Evolutionary conservation across 1,284 basidiomycete species (phyloP), one percentile per base, ranked within the genome.

Genomic region (Trametes sp.): DNA sequence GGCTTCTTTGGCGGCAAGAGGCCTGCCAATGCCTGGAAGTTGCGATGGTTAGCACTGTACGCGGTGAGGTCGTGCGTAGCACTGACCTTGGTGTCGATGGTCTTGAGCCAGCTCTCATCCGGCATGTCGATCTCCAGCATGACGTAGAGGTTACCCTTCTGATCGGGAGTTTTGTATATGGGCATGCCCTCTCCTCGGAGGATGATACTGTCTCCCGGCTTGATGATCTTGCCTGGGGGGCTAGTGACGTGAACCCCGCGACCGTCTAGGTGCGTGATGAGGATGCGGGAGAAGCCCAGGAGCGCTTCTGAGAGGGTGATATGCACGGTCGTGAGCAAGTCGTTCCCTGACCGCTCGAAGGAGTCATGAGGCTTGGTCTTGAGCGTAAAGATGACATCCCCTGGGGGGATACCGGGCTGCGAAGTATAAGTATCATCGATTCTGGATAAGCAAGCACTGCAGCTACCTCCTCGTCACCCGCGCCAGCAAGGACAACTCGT

Each of bases 241-340:
- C 86, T 90, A 1, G 85, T 79, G 16, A 96, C 85, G 50, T 87
- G 87, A 57, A 98, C 83, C 7, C 95, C 94, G 16, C 94, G 87
- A 2, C 95, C 95, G 74, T 98, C 95, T 28, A 98, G 83, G 75
- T 98, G 95, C 14, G 89, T 92, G 59, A 98, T 79, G 21, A 96
- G 78, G 65, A 97, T 89, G 23, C 95, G 87, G 57, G 89, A 91
- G 77, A 98, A 95, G 19, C 95, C 95, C 50, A 96, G 84, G 11
- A 98, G 83, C 2, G 95, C 92, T 77, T 98, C 96, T 7, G 95
- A 96, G n/a, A 98, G 81, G 1, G 93, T 94, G 63, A 98, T 89
- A 42, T 86, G 87, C 56, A 94, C 87, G 35, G 84, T 88, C 1
- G 92, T 87, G 38, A 94, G 80, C 28, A 96, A 81, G 72, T 95